Base-by-base conservation (phyloP, 202 grass and related monocot species). In the Dendrocalamus latiflorus region DNA sequence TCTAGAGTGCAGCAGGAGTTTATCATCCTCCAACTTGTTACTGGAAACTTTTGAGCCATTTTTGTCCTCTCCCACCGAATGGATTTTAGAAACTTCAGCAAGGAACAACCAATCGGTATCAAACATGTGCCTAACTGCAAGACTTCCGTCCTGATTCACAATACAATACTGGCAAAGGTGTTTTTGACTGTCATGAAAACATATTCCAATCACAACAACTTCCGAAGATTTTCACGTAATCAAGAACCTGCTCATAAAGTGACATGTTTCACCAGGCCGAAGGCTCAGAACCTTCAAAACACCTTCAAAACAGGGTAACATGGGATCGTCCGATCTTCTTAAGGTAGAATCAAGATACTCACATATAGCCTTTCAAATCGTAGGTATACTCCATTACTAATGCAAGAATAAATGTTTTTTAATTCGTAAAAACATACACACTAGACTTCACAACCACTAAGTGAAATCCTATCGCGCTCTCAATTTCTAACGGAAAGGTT, bases 41-140 rank as follows among this genome's bases (percentile, higher is more conserved):
- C 38, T 39, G 70, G 61, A 82, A 79, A 30, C 44, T 59, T 79
- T 71, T 49, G 34, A 53, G 73, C 57, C 30, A 74, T 55, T 61
- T 8, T 65, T 48, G 41, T 38, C 76, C 41, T 83, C 80, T 86
- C 83, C 65, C 30, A 85, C 22, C 76, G 54, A 53, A 48, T 11
- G 33, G 39, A 54, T 87, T 72, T 76, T 88, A 86, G 80, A 93
- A 77, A 91, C 54, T 81, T 87, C 76, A 25, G 76, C 79, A 79
- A 98, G 92, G 87, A 91, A 95, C 74, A 95, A 82, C 92, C 95
- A 93, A 69, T 95, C 95, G 2, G 72, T 67, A 86, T 98, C 95
- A 71, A 88, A 74, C 92, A 98, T 93, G 80, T 78, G 87, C 22
- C 95, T 83, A 80, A 98, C 39, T 79, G 66, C 37, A 24, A 93